Conservation (phyloP, 106 monocot species). For the Dioscorea alata region DNA sequence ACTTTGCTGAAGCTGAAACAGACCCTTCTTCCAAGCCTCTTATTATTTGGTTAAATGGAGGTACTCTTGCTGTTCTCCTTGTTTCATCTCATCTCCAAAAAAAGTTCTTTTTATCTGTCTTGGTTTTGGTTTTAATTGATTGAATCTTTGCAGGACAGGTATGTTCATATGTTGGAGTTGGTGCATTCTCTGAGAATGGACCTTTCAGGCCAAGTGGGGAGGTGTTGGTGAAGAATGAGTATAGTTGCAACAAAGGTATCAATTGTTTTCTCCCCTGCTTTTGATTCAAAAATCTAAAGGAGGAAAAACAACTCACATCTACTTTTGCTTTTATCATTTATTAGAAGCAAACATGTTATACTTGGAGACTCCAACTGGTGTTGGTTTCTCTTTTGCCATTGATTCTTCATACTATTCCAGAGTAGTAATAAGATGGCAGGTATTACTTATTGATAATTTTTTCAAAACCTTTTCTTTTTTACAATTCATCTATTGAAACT, state of each 20-base stretch:
- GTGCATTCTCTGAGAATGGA: slow-evolving; percentile 99
- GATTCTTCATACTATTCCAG: slow-evolving; percentile 52
- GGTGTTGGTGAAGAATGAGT: slow-evolving; percentile 66
- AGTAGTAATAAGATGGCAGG: slow-evolving; percentile 77
- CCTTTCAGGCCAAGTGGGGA: slow-evolving; percentile 89
- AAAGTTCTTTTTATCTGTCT: neutral
- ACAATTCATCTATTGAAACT: neutral
- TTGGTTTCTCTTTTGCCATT: slow-evolving; percentile 68
- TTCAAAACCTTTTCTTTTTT: neutral
- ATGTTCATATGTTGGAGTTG: slow-evolving; percentile 95
- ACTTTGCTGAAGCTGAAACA: slow-evolving; percentile 81
- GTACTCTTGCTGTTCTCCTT: slow-evolving; percentile 23
- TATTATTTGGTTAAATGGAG: slow-evolving; percentile 97
- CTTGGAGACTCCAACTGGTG: slow-evolving; percentile 81
- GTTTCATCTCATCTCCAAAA: neutral
- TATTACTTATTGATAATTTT: slow-evolving; percentile 6
- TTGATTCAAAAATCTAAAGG: slow-evolving; percentile 6
- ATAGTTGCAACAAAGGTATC: slow-evolving; percentile 99
- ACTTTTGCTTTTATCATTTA: slow-evolving; percentile 1
- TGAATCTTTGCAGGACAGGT: slow-evolving; percentile 63
- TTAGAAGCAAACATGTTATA: slow-evolving; percentile 81
- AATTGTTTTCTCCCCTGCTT: neutral
- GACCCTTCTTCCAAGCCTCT: slow-evolving; percentile 77
- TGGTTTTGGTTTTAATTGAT: slow-evolving; percentile 2
- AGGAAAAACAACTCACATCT: neutral